phyloP scores from a whole-genome alignment of 495 filamentous ascomycete species.

The Echria macrotheca region DNA sequence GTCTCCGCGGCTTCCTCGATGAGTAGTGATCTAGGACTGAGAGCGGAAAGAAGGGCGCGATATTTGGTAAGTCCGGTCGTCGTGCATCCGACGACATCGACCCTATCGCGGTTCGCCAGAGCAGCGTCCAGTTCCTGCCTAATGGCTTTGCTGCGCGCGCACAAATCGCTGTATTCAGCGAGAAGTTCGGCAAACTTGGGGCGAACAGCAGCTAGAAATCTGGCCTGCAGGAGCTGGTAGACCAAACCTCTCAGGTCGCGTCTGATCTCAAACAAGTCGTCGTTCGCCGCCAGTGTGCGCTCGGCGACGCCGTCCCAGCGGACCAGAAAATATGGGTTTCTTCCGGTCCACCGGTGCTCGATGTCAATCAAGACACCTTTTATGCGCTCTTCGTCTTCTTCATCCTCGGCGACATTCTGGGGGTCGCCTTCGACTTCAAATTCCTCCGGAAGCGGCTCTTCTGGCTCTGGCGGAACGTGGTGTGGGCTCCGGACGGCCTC shows the following conservation, averaged over 20 bases:
- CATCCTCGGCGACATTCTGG: slow-evolving; percentile 35
- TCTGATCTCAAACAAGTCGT: slow-evolving; percentile 31
- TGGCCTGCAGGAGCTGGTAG: slow-evolving; percentile 36
- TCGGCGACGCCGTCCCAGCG: slow-evolving; percentile 13
- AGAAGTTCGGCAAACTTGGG: slow-evolving; percentile 26
- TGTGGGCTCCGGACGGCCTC: slow-evolving; percentile 13
- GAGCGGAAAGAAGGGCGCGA: slow-evolving; percentile 61
- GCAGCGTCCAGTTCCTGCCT: slow-evolving; percentile 28
- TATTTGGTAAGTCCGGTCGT: slow-evolving; percentile 83
- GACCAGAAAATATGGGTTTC: slow-evolving; percentile 12
- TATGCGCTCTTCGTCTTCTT: slow-evolving; percentile 33
- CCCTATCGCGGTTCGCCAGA: slow-evolving; percentile 19
- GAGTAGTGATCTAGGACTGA: slow-evolving; percentile 57
- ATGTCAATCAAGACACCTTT: slow-evolving; percentile 29
- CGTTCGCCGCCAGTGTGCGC: slow-evolving; percentile 3
- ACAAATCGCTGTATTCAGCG: slow-evolving; percentile 19
- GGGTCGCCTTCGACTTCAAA: slow-evolving; percentile 33
- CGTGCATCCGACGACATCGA: slow-evolving; percentile 48
- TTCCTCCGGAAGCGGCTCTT: slow-evolving; percentile 26
- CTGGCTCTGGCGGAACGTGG: slow-evolving; percentile 18
- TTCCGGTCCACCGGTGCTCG: slow-evolving; percentile 34
- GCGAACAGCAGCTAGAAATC: slow-evolving; percentile 21
- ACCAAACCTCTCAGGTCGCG: slow-evolving; percentile 30
- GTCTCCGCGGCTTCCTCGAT: slow-evolving; percentile 57
- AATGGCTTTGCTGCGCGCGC: slow-evolving; percentile 29